Conservation (phyloP, 805 yeast species). For the Candida pseudofarinosa region DNA sequence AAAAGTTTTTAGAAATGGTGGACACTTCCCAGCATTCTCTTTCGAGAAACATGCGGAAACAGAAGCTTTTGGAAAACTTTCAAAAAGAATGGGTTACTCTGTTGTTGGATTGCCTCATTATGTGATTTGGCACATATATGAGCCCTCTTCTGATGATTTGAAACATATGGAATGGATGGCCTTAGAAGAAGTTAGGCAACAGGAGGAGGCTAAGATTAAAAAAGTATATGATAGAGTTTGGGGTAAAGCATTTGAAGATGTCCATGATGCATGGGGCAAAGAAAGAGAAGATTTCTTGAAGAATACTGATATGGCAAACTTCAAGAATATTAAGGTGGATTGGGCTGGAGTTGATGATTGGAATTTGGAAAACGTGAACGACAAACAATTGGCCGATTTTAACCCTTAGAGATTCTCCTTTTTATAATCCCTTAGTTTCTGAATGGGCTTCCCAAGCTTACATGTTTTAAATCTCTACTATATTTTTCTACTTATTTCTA, state of each 20-base stretch:
- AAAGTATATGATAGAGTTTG: conserved; percentile 68
- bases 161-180: conserved; percentile 85
- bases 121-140: conserved; percentile 95
- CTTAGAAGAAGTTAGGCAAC: conserved; percentile 63
- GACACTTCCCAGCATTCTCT: conserved; percentile 95
- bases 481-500: not conserved
- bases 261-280: conserved; percentile 63
- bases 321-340: conserved; percentile 53
- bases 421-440: too few species aligned
- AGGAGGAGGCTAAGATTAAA: conserved; percentile 59
- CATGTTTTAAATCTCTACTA: not conserved
- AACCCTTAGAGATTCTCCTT: conserved; percentile 21
- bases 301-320: conserved; percentile 61
- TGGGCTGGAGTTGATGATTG: conserved; percentile 63
- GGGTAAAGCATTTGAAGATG: conserved; percentile 75
- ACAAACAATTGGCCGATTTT: conserved; percentile 40
- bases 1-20: conserved; percentile 77
- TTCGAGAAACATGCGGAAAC: conserved; percentile 97
- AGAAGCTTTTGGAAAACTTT: conserved; percentile 91
- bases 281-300: conserved; percentile 71
- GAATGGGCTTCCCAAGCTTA: not conserved
- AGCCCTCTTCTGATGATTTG: conserved; percentile 90
- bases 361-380: conserved; percentile 25
- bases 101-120: conserved; percentile 93
- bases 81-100: conserved; percentile 78